These are phyloP conservation scores for Grosmannia huntii DNA, from an alignment of 2,329 filamentous ascomycete species.

Conservation along the genomic window DNA sequence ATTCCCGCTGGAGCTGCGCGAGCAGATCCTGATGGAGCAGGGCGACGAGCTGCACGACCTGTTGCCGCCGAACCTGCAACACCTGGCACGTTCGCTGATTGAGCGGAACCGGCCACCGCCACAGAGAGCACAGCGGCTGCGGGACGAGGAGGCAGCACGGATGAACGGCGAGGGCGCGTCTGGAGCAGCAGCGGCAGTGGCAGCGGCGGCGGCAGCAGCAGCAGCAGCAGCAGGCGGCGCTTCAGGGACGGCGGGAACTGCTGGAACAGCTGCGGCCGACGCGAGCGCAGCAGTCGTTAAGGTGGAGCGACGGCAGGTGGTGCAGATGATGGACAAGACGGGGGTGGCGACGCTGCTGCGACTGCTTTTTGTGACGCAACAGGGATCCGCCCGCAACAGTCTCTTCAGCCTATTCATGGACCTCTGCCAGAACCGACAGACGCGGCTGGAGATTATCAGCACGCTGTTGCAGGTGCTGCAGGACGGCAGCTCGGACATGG, in stretches of 20 bases:
- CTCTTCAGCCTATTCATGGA: conserved; percentile 82
- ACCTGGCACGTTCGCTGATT: conserved; percentile 65
- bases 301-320: conserved; percentile 60
- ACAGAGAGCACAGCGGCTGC: conserved; percentile 18
- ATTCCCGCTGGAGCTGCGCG: conserved; percentile 69
- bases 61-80: conserved; percentile 72
- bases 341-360: conserved; percentile 91
- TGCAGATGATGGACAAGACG: conserved; percentile 94
- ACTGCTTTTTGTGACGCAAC: conserved; percentile 95
- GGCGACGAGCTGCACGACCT: conserved; percentile 77
- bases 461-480: conserved; percentile 87
- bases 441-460: conserved; percentile 84
- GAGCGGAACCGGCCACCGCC: conserved; percentile 22
- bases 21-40: conserved; percentile 82
- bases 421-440: conserved; percentile 93
- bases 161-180: background rate
- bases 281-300: background rate
- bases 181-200: background rate
- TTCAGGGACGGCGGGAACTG: background rate
- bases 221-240: background rate
- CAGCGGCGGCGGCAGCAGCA: background rate
- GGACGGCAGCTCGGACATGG: conserved; percentile 86
- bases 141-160: conserved; percentile 12
- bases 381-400: conserved; percentile 70
- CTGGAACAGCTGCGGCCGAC: background rate